Evolutionary conservation across 2,329 filamentous ascomycete genomes (phyloP).

Genomic region (Verticillium longisporum): DNA sequence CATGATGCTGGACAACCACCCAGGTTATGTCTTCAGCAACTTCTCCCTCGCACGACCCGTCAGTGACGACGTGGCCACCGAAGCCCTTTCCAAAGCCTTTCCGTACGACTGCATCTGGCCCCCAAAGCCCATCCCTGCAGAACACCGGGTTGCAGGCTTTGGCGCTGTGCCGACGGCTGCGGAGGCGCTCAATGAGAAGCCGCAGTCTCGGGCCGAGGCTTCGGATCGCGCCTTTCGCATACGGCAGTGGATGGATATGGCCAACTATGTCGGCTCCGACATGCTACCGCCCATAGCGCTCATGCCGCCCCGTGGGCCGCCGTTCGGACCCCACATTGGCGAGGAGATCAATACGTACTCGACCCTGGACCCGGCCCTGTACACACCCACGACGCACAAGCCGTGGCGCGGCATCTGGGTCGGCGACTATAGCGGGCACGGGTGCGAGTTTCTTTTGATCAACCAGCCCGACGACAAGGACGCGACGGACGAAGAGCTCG

Average conservation of each 20-base stretch:
- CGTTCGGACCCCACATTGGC: constrained; percentile 31
- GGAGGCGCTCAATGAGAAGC: constrained; percentile 23
- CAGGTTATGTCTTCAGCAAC: constrained; percentile 53
- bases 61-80: constrained; percentile 24
- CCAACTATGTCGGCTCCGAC: constrained; percentile 1
- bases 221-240: constrained; percentile 68
- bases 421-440: constrained; percentile 82
- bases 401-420: constrained; percentile 90
- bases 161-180: constrained; percentile 16
- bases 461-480: constrained; percentile 67
- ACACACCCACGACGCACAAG: constrained; percentile 72
- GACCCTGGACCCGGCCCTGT: constrained; percentile 67
- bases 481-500: constrained; percentile 29
- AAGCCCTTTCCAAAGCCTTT: constrained; percentile 22
- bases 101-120: constrained; percentile 65
- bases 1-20: constrained; percentile 40
- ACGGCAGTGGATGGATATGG: constrained; percentile 68
- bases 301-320: neutral
- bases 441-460: constrained; percentile 80
- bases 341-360: constrained; percentile 56
- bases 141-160: constrained; percentile 39
- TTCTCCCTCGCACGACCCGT: constrained; percentile 58
- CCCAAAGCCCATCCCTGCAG: constrained; percentile 60
- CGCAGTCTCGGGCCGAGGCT: constrained; percentile 49
- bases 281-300: neutral